Base-by-base conservation (phyloP, 2,329 filamentous ascomycete genomes). In the Tolypocladium inflatum region DNA sequence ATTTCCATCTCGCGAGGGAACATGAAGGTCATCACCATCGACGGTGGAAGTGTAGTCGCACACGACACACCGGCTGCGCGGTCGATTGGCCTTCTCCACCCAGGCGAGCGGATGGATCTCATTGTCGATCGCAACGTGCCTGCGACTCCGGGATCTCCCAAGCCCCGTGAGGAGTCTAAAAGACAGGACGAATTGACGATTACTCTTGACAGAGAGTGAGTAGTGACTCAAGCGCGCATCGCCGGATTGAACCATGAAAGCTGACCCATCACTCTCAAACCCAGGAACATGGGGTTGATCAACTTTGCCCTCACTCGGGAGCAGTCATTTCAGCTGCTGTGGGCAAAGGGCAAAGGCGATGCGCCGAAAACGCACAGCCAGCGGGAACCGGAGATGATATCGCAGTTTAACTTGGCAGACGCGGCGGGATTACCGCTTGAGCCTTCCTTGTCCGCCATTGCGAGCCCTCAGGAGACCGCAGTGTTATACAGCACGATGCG, bases 101-200 rank as follows among this genome's bases (percentile, higher is more conserved):
- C 64, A 2, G 64, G 64, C 26, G 62, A 65, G 55, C 59, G 64
- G 19, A 59, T 65, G 21, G 64, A 65, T 51, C n/a, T 61, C 10
- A 21, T 63, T 38, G 15, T 63, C 15, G 55, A 61, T 48, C 38
- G 48, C 19, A 19, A 19, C 33, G 3, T 37, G 30, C 48, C 48
- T 21, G 2, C 19, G 19, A 15, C 10, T 37, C 35, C 10, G 5
- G 13, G n/a, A 11, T 30, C 48, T n/a, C 26, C 19, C 19, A 19
- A 21, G 30, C 11, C 30, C 10, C 30, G 17, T 13, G 26, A 35
- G 48, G 48, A 37, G 10, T 4, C 38, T 19, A 15, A 39, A 7
- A 19, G 17, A 19, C 15, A 39, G 17, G 38, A 19, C 1, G 33
- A 42, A 6, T 19, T 63, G 33, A 60, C 55, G 6, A 45, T 63